Base-by-base conservation (phyloP, 177 flowering plant genomes). In the Vitis hybrid region DNA sequence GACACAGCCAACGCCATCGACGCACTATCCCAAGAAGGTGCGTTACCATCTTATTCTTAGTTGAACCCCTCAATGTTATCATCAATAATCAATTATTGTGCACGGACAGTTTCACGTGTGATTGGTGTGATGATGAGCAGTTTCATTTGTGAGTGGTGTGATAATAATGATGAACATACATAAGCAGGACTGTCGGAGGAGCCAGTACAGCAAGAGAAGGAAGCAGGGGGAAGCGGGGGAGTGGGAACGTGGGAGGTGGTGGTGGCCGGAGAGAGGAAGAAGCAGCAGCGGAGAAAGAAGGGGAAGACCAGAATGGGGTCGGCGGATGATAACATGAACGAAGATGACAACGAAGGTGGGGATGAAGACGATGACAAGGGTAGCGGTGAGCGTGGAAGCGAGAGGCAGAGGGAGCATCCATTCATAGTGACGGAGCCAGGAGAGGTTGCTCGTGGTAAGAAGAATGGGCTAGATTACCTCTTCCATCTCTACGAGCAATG, bases 381-480 rank as follows among this genome's bases (percentile, higher is more conserved):
- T 11, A 74, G 58, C 3, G 76, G 72, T 27, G 80, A 74, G 1
- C 66, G 76, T 9, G 73, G 68, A 5, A 51, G 57, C 15, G 88
- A 90, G 78, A 85, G 99, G 79, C 98, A 90, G 80, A 59, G 99
- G 27, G 99, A 93, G 79, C 98, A 96, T 64, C 99, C 97, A 1
- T 96, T 96, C 72, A 88, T 93, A 0, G 97, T 96, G 55, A 96
- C 98, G 8, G 98, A 90, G 84, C 99, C 99, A 0, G 98, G 98
- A 2, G 99, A 96, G 69, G 97, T 93, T 68, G 98, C 99, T 1
- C 88, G 97, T 30, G 99, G 98, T 24, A 93, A 96, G 51, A 96
- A 96, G 90, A 96, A 96, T 74, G 99, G 98, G 49, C 85, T 96
- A 2, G 99, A 96, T 77, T 96, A 96, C 73, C 84, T 96, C 57